These are phyloP conservation scores for Aegilops bicornis DNA, from an alignment of 176 grass and related monocot species.

Conservation along the genomic window DNA sequence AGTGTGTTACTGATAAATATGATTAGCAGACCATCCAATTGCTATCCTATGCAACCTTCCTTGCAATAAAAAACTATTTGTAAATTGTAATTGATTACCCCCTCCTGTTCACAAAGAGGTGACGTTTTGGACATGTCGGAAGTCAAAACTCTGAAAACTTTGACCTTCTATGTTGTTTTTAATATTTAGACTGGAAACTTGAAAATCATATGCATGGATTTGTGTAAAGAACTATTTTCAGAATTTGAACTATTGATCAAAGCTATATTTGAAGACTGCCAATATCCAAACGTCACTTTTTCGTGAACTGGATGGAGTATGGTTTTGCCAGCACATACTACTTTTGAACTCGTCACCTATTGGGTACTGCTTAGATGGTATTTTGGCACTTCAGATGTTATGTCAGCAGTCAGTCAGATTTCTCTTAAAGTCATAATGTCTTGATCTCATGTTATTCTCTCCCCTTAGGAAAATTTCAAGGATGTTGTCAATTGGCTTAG, in stretches of 20 bases:
- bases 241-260: neutral
- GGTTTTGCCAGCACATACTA: slow-evolving; percentile 4
- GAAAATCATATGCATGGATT: neutral
- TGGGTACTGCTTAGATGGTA: neutral
- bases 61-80: neutral
- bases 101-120: neutral
- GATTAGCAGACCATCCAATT: neutral
- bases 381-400: neutral
- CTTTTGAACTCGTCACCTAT: neutral
- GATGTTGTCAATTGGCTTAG: slow-evolving; percentile 96
- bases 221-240: neutral
- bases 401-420: neutral
- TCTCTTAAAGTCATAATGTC: neutral
- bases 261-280: neutral
- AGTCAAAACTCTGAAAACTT: neutral
- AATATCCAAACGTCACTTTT: neutral
- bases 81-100: neutral
- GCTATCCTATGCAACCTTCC: neutral
- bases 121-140: neutral
- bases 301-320: neutral
- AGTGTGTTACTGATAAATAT: neutral
- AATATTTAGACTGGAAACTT: neutral
- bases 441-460: slow-evolving; percentile 13
- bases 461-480: slow-evolving; percentile 83
- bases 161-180: neutral